Base-by-base conservation (phyloP, 2,329 filamentous ascomycete genomes). In the Dactylellina drechsleri region DNA sequence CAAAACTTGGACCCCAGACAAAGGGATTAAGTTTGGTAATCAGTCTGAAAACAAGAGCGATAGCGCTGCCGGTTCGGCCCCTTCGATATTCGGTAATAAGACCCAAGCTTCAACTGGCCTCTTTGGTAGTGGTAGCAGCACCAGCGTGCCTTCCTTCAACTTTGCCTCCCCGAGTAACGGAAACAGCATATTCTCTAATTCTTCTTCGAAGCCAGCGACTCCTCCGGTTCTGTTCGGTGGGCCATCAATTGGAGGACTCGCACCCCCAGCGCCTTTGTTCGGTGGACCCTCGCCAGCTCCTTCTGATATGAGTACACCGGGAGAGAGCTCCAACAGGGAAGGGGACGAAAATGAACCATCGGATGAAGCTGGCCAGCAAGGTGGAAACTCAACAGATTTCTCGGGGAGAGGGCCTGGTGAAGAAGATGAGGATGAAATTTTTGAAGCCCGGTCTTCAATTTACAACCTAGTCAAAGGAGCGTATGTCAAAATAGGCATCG, bases 381-480 rank as follows among this genome's bases (percentile, higher is more conserved):
- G 66, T n/a, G 56, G 66, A 6, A 68, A 60, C 23, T 56, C 56
- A 7, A 60, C 68, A 2, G 78, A 79, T 59, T 65, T 79, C 2
- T 78, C 77, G 0, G 72, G 72, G 1, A 67, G 72, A 20, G 78
- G 79, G 0, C 77, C 78, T 20, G 79, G 79, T 12, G 79, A 79
- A 54, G 79, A 79, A 41, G 78, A 79, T 7, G 79, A 79, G 57
- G 79, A 79, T 20, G 67, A 76, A 2, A 23, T 77, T 18, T 79
- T 77, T 54, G 64, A 77, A 41, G 73, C 77, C 6, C 76, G 77
- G 3, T 76, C 77, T 6, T 76, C 79, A 6, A 73, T 79, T 16
- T 79, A 79, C 57, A 78, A 77, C 28, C 36, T 78, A 18, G 68
- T 70, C 15, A 75, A 70, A 28, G 67, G 56, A n/a, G 15, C 53